Evolutionary conservation across 139 green algal species (phyloP), one percentile per base, ranked within the genome.

Genomic region (Closterium sp.): DNA sequence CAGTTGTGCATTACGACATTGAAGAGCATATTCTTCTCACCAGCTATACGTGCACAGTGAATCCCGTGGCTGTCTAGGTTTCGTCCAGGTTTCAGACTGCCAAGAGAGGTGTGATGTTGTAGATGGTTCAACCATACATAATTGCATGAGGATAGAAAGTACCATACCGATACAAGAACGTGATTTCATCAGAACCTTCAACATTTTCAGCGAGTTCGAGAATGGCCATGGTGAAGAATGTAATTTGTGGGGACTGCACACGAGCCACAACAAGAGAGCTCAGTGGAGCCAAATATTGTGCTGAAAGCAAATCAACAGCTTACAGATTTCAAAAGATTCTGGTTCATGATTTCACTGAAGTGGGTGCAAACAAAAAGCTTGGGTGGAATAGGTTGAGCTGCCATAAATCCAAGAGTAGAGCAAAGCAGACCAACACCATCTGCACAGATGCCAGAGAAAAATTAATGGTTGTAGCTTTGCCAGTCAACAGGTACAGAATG

Each of bases 291-390:
- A 16, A 69, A 69, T 69, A 16, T 12, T 16, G 23, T 25, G 43
- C 43, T 69, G 43, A 69, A 16, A 69, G 23, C 23, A 69, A 12
- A 69, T 69, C 21, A 25, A 16, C 12, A 69, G 43, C 43, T 69
- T 69, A 69, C 43, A 69, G 43, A 16, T 25, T 69, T 69, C 43
- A 69, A 16, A 16, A 69, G 43, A 16, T 69, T 69, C 23, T 69
- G 81, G 25, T 86, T 86, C n/a, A 33, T 86, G 81, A 86, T 32
- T 86, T 94, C 92, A 38, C 38, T 83, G 83, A 93, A 94, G 89
- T 94, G 92, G 10, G 92, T 94, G 92, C 92, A 94, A 6, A 91
- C 84, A 0, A 94, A 43, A 33, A 93, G 34, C 87, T 92, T 92
- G 43, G 87, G 87, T 86, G 91, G 87, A 23, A 84, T n/a, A 1